These are phyloP conservation scores for rapeseed (Brassica napus) DNA, from an alignment of 345 rosid genomes.

Conservation along the genomic window Da-Ae NC_063442.1:37717001-37717500, in stretches of 20 bases:
- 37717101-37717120: neutral
- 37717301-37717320: neutral
- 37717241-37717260: conserved; percentile 8
- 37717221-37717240: neutral
- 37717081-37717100: neutral
- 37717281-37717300: neutral
- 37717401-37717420: neutral
- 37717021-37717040: neutral
- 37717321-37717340: neutral
- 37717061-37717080: neutral
- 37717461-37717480: neutral
- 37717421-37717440: neutral
- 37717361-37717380: neutral
- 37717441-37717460: neutral
- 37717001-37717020: conserved; percentile 1
- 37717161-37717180: conserved; percentile 7
- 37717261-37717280: conserved; percentile 14
- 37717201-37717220: conserved; percentile 33
- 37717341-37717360: neutral
- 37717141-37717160: conserved; percentile 14
- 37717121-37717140: neutral
- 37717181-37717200: conserved; percentile 1
- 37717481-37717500: neutral
- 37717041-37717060: neutral
- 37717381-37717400: neutral